Conservation (phyloP, 108 stramenopile species). For the Halocafeteria seosinensis region DNA sequence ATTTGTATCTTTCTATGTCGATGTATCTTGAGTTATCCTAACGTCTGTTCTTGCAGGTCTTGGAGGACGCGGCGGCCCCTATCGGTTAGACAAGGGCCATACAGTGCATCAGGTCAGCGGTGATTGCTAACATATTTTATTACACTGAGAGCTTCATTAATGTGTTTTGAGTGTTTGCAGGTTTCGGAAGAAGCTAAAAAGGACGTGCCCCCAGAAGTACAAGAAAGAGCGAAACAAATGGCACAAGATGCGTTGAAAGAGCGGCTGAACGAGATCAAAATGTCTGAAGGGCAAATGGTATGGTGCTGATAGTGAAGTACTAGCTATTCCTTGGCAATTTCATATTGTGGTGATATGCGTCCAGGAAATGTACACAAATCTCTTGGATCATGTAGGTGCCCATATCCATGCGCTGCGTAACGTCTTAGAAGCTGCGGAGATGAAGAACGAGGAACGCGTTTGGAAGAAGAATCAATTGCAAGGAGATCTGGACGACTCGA, state of each 20-base stretch:
- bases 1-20: too few relatives aligned
- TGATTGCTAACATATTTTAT: too few relatives aligned
- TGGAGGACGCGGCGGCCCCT: constrained; percentile 74
- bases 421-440: constrained; percentile 36
- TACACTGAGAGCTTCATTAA: too few relatives aligned
- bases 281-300: too few relatives aligned
- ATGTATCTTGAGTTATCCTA: too few relatives aligned
- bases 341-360: too few relatives aligned
- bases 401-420: constrained; percentile 40
- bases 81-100: constrained; percentile 61
- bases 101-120: constrained; percentile 61
- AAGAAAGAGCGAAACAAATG: constrained; percentile 40
- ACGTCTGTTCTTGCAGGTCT: too few relatives aligned
- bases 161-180: too few relatives aligned
- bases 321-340: too few relatives aligned
- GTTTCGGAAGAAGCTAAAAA: constrained; percentile 62
- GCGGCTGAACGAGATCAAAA: constrained; percentile 51
- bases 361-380: constrained; percentile 43
- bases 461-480: constrained; percentile 54
- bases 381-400: constrained; percentile 32
- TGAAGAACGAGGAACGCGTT: constrained; percentile 34
- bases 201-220: constrained; percentile 51
- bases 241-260: constrained; percentile 48
- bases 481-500: constrained; percentile 69
- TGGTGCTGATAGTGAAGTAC: too few relatives aligned